Percentiles rank a stretch among this genome's conserved stretches.
phyloP scores from a whole-genome alignment of 768 basidiomycete genomes.

The Xerocomellus dryophilus region DNA sequence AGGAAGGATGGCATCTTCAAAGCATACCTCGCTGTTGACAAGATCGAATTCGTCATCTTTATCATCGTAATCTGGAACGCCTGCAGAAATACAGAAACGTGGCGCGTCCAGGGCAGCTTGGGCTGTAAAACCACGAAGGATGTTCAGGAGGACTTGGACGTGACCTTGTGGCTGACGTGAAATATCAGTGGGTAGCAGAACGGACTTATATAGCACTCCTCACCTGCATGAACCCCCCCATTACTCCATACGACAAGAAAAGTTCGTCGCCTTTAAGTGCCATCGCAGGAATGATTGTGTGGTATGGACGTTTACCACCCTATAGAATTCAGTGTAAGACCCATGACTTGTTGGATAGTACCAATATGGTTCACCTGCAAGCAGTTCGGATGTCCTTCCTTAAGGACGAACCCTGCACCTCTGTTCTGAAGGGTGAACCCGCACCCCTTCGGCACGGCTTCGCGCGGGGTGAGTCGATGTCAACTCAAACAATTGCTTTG shows the following conservation, averaged over 20 bases:
- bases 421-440: conserved; percentile 97
- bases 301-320: conserved; percentile 85
- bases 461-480: conserved; percentile 4
- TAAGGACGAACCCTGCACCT: conserved; percentile 79
- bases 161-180: conserved; percentile 83
- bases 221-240: conserved; percentile 91
- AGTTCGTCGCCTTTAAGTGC: conserved; percentile 76
- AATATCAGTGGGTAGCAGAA: not conserved
- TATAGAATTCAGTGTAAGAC: conserved; percentile 22
- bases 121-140: conserved; percentile 80
- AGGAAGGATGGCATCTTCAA: conserved; percentile 77
- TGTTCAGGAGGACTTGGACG: conserved; percentile 88
- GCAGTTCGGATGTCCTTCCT: conserved; percentile 80
- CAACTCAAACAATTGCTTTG: not conserved
- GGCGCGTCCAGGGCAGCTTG: conserved; percentile 94
- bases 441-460: conserved; percentile 88
- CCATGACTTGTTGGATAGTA: not conserved
- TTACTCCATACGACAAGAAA: conserved; percentile 86
- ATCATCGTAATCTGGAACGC: conserved; percentile 58
- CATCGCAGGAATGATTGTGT: conserved; percentile 93
- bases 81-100: conserved; percentile 92
- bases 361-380: conserved; percentile 50
- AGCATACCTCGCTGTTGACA: conserved; percentile 77
- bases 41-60: conserved; percentile 52
- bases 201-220: not conserved